Conservation (phyloP, 129 eudicot genomes). For the Flaveria robusta region DNA sequence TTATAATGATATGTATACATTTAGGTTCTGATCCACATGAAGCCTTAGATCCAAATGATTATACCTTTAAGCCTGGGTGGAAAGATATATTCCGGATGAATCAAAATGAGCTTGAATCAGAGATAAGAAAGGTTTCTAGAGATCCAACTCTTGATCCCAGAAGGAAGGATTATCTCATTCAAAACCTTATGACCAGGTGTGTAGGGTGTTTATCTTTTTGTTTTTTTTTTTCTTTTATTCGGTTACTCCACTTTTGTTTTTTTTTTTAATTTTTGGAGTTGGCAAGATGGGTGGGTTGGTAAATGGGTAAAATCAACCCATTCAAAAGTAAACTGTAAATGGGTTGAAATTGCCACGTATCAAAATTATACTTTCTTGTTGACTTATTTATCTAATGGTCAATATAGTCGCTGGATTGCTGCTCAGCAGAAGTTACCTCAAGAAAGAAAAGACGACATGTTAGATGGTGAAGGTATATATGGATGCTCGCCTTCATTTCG, state of each 20-base stretch:
- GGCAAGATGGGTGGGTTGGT: conserved; percentile 3
- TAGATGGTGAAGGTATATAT: conserved; percentile 48
- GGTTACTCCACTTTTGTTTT: not conserved
- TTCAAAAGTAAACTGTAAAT: not conserved
- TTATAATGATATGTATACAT: not conserved
- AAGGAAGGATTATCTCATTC: conserved; percentile 95
- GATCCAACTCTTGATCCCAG: conserved; percentile 99
- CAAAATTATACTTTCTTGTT: conserved; percentile 1
- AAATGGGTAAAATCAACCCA: not conserved
- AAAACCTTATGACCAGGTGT: conserved; percentile 98
- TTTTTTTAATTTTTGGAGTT: not conserved
- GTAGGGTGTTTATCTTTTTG: conserved; percentile 49
- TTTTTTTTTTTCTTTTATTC: not conserved
- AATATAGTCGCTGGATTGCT: conserved; percentile 84
- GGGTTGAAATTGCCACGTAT: not conserved
- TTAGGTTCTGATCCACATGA: conserved; percentile 70
- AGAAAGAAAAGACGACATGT: conserved; percentile 55
- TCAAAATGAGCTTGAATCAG: conserved; percentile 97
- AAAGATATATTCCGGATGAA: conserved; percentile 98
- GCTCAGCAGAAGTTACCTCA: conserved; percentile 89
- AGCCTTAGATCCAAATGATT: conserved; percentile 68
- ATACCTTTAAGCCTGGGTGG: conserved; percentile 98
- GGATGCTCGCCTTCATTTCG: conserved; percentile 91
- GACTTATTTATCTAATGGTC: conserved; percentile 13
- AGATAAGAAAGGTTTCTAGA: conserved; percentile 95